Base-by-base conservation (phyloP, 768 basidiomycete genomes). In the Phylloporus sp. region DNA sequence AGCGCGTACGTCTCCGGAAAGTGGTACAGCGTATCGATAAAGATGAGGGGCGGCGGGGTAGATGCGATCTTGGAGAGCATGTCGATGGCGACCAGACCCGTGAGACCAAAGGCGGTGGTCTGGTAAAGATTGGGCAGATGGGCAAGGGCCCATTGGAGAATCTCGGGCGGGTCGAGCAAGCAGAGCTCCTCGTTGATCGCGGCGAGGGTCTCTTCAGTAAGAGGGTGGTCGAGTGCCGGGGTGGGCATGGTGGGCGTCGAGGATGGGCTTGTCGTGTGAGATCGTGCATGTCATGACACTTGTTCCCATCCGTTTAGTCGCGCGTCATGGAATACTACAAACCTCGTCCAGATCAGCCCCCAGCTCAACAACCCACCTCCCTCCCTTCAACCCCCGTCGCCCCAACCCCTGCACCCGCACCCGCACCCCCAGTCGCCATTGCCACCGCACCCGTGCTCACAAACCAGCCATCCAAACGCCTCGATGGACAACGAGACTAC, bases 31-130 rank as follows among this genome's bases (percentile, higher is more conserved):
- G 96, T 98, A 71, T 99, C 94, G 63, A 97, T 69, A 71, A 99
- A 98, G 71, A 98, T 92, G 17, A 97, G 77, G 1, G 93, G 91
- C 1, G 89, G 89, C 17, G 27, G 57, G 0, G 79, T 62, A 22
- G 71, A 49, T 3, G 84, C 83, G 52, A 93, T 72, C 65, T 89
- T 88, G 27, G 89, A 85, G 44, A 98, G 80, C 90, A 99, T 96
- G 65, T 96, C 92, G 50, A 90, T 82, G 17, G 92, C 84, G 45
- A 91, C 92, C 43, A 94, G 82, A 9, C 96, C 95, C 0, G 94
- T 97, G 49, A 97, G 76, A 7, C 96, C 96, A 61, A 99, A 95
- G 0, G 96, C 95, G 6, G 95, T 98, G 6, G 96, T 97, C 65
- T 99, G 95, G 67, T 82, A 83, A 17, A 98, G 72, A 7, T 77